Base-by-base conservation (phyloP, 139 green algal genomes). In the Chlorella sp. region DNA sequence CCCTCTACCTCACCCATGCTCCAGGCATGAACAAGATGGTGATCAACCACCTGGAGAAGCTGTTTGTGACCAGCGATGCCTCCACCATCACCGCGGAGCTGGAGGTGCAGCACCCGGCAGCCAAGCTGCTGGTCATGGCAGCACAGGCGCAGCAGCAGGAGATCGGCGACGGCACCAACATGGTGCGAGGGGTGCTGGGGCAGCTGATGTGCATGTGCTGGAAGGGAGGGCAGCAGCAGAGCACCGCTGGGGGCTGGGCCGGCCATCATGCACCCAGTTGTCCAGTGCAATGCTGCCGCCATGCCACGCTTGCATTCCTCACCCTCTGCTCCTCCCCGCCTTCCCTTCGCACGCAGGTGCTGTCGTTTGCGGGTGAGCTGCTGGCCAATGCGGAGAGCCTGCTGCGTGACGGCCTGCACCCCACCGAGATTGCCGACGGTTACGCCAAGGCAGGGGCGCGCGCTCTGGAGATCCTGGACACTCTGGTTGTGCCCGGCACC, bases 21-120 rank as follows among this genome's bases (percentile, higher is more conserved):
- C 41, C 92, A 99, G 96, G 97, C 63, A 99, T 99, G 97, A 99
- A 99, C 91, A 99, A 99, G 88, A 99, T 99, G 95, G 94, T 99
- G 12, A 99, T 99, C 91, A 99, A 99, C 89, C 97, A 99, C 72
- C 85, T 99, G 38, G 97, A 99, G 64, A 98, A 98, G 88, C 93
- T 99, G 30, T 99, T 99, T 91, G 97, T 99, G 17, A 99, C 97
- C 21, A 98, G 91, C 87, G 97, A 99, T 84, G 94, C 96, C 0
- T 94, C 91, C 71, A 99, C 97, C 3, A 99, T 99, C 79, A 85
- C 65, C 20, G 87, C 98, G 16, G 97, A 99, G 90, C 93, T 99
- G 39, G 97, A 99, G 90, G 96, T 99, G 63, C 91, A 98, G 88
- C 97, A 99, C 89, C 97, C 97, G 0, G 97, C 97, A 12, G 97